These are phyloP conservation scores for Phyllostachys edulis DNA, from an alignment of 176 grass and related monocot genomes.

Conservation along the genomic window DNA sequence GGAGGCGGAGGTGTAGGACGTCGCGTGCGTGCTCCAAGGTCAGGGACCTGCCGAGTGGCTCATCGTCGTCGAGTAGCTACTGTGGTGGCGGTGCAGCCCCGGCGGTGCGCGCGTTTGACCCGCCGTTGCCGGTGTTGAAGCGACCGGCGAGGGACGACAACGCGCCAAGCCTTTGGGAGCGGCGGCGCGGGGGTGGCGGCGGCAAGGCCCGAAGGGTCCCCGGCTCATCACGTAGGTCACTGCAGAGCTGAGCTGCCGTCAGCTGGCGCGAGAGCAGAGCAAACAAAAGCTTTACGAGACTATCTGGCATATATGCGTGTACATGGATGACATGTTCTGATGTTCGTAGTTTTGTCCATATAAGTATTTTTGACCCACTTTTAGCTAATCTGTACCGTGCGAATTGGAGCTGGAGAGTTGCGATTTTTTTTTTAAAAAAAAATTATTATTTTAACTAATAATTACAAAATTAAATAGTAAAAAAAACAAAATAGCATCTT, in stretches of 20 bases:
- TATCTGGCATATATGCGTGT: neutral
- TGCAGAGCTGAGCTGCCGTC: neutral
- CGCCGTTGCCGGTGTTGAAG: conserved; percentile 36
- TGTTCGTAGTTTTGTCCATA: neutral
- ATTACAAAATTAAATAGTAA: too few species aligned
- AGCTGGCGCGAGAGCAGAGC: neutral
- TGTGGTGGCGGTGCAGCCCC: neutral
- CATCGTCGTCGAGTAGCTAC: neutral
- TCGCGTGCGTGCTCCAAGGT: conserved; percentile 34
- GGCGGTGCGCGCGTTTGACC: neutral
- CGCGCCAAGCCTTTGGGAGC: conserved; percentile 43
- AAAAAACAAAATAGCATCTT: too few species aligned
- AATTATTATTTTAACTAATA: too few species aligned
- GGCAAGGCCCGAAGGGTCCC: conserved; percentile 23
- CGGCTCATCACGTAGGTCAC: conserved; percentile 8
- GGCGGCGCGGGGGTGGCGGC: conserved; percentile 37
- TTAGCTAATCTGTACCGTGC: neutral
- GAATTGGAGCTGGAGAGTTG: too few species aligned
- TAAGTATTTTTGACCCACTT: neutral
- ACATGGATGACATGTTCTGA: neutral
- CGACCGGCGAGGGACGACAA: neutral
- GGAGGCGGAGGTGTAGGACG: conserved; percentile 13
- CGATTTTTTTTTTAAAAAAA: too few species aligned
- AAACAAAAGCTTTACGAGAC: neutral
- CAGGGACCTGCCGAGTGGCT: conserved; percentile 23